Base-by-base conservation (phyloP, 2,329 filamentous ascomycete genomes). In the Cladosporium sp. region DNA sequence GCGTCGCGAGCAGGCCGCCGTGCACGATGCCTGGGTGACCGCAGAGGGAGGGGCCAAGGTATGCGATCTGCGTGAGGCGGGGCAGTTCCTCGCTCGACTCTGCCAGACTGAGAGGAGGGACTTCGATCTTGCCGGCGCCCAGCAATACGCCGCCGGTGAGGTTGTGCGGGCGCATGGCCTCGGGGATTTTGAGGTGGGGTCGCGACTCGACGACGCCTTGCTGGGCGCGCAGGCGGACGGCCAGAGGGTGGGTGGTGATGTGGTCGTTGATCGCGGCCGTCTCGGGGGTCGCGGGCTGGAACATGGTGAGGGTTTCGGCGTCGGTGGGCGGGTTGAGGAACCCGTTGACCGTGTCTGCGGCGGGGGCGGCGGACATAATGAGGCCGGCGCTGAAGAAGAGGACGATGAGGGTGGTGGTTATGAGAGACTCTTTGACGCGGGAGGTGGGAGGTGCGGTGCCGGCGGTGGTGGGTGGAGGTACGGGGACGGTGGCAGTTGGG, bases 11-110 rank as follows among this genome's bases (percentile, higher is more conserved):
- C 56, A 95, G 73, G 0, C 92, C 92, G 43, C 92, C 92, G 67
- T 97, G 93, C 6, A 96, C 80, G 55, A 97, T 88, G 2, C 87
- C 89, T 5, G 88, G 87, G 67, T 97, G 91, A 1, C 92, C 92
- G 65, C 89, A 96, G 35, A 97, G 73, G 60, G 88, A 83, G 2
- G 77, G 71, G 2, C 92, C 92, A 0, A 95, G 77, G 64, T 91
- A 91, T 47, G 84, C 78, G 36, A 97, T 78, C 12, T 83, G 80
- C 5, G 91, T 81, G 36, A 72, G 65, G 5, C 52, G 53, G 3
- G 64, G 65, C 47, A 88, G 86, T 22, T 77, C 79, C 18, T 79
- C 77, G n/a, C 58, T 54, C 42, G 59, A 58, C 58, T 93, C 86
- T 48, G 73, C 77, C 77, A 91, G 97, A 5, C 82, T 79, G 39